Evolutionary conservation across 345 rosid genomes (phyloP).

Genomic region (Populus deltoides): DNA sequence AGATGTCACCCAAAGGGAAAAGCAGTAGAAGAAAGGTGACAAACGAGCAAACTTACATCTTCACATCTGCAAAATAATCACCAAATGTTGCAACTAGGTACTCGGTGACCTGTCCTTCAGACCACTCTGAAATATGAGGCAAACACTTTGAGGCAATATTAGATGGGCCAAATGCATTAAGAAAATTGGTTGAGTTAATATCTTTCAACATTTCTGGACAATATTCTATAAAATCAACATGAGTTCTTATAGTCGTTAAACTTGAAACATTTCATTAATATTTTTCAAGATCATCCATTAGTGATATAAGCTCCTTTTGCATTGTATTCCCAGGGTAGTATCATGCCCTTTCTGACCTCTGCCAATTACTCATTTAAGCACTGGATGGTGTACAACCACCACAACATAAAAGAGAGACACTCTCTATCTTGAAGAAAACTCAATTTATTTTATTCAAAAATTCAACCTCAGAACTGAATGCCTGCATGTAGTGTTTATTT

Average conservation of each 20-base stretch:
- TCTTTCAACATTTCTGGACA: not conserved
- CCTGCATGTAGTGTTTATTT: not conserved
- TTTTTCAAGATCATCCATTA: not conserved
- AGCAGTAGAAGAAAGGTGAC: not conserved
- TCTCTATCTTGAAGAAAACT: no score
- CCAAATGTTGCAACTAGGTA: constrained; percentile 89
- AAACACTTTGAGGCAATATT: constrained; percentile 19
- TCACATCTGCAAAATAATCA: constrained; percentile 93
- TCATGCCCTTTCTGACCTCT: not conserved
- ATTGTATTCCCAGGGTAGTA: not conserved
- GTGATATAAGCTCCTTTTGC: not conserved
- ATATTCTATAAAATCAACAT: not conserved
- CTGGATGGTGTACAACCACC: no score
- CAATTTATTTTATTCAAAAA: not conserved
- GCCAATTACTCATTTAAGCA: no score
- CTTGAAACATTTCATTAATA: not conserved
- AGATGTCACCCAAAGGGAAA: not conserved
- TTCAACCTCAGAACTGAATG: not conserved
- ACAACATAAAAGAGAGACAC: no score
- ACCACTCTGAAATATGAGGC: constrained; percentile 70
- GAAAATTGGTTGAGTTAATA: not conserved
- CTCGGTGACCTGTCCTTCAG: constrained; percentile 94
- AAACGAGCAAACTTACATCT: constrained; percentile 62
- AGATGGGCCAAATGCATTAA: not conserved
- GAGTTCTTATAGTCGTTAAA: not conserved